Conservation (phyloP, 164 flowering plant species). For the Liriodendron chinense region DNA sequence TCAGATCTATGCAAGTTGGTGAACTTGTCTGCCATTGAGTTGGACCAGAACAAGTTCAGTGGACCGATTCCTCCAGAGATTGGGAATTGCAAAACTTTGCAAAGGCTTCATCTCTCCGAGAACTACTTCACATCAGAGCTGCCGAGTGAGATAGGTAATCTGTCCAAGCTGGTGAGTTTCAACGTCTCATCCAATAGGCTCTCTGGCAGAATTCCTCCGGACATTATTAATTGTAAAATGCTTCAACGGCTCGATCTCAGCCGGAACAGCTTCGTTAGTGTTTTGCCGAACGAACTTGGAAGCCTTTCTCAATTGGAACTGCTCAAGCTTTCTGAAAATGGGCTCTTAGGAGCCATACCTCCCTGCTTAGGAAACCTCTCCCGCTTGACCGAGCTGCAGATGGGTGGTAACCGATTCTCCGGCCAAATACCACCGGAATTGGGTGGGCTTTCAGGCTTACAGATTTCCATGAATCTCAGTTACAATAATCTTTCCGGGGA, state of each 20-base stretch:
- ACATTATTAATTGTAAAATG: conserved; percentile 66
- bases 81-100: conserved; percentile 63
- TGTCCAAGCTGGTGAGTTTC: conserved; percentile 63
- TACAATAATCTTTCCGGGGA: conserved; percentile 65
- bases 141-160: conserved; percentile 77
- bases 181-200: conserved; percentile 83
- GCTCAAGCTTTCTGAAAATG: conserved; percentile 76
- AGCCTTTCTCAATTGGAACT: conserved; percentile 70
- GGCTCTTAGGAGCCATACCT: conserved; percentile 73
- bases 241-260: conserved; percentile 94
- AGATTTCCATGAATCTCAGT: conserved; percentile 91
- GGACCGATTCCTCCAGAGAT: conserved; percentile 73
- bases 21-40: conserved; percentile 71
- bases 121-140: conserved; percentile 61
- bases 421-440: conserved; percentile 72
- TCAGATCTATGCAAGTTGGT: conserved; percentile 63
- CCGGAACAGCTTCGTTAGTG: conserved; percentile 48
- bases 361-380: conserved; percentile 64
- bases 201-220: conserved; percentile 60
- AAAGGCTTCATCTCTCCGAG: conserved; percentile 70
- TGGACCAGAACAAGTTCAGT: conserved; percentile 69
- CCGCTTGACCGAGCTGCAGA: conserved; percentile 77
- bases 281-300: conserved; percentile 71
- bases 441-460: conserved; percentile 78
- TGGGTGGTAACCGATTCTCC: conserved; percentile 78